A percentile compares a stretch with the other conserved stretches of the same genome.
These are phyloP conservation scores for Hippophae tibetana DNA, from an alignment of 306 rosid genomes.

Conservation along the genomic window DNA sequence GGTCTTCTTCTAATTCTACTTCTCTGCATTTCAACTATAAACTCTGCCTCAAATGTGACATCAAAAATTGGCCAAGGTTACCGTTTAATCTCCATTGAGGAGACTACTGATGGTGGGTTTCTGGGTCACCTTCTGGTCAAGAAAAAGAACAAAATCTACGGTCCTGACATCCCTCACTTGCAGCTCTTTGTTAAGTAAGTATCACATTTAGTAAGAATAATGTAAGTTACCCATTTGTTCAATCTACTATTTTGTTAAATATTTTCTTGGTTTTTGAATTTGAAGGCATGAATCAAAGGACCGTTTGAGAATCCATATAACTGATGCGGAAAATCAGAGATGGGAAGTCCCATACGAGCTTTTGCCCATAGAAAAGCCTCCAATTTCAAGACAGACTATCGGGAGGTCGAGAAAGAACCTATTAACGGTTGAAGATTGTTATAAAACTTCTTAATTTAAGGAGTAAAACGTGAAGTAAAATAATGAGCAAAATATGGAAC, in stretches of 20 bases:
- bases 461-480: too few relatives aligned
- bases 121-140: slow-evolving; percentile 61
- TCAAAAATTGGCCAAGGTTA: slow-evolving; percentile 75
- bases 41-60: slow-evolving; percentile 23
- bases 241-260: background rate
- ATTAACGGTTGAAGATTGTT: too few relatives aligned
- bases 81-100: slow-evolving; percentile 61
- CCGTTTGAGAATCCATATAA: slow-evolving; percentile 77
- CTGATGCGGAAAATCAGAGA: slow-evolving; percentile 67
- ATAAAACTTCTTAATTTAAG: too few relatives aligned
- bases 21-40: slow-evolving; percentile 16
- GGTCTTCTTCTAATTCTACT: slow-evolving; percentile 24
- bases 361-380: slow-evolving; percentile 65
- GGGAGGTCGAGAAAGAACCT: slow-evolving; percentile 31
- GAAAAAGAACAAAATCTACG: slow-evolving; percentile 45
- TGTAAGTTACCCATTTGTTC: too few relatives aligned
- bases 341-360: slow-evolving; percentile 95
- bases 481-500: too few relatives aligned
- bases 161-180: slow-evolving; percentile 66
- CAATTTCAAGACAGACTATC: slow-evolving; percentile 31
- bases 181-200: slow-evolving; percentile 73
- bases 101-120: slow-evolving; percentile 57
- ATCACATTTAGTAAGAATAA: too few relatives aligned
- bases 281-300: slow-evolving; percentile 62
- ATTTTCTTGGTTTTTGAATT: background rate